phyloP scores from a whole-genome alignment of 345 rosid genomes.

The Linum tenue region DNA sequence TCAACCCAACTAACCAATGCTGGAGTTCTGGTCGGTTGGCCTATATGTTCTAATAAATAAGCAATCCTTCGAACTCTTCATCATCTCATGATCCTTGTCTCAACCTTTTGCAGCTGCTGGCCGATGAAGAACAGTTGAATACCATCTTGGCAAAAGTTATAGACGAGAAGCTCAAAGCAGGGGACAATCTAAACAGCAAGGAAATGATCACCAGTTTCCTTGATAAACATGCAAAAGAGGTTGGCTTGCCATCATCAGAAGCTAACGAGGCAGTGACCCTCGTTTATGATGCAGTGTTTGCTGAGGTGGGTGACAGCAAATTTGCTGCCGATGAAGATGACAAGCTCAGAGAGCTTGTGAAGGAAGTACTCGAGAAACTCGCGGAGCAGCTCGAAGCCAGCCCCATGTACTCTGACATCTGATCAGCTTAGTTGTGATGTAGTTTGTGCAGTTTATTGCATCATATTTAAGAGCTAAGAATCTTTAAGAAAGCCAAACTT shows the following conservation, averaged over 20 bases:
- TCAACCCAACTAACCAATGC: no score
- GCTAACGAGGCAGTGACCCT: constrained; percentile 44
- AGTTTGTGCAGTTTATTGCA: neutral
- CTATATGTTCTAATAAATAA: neutral
- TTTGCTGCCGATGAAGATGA: constrained; percentile 17
- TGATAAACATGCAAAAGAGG: constrained; percentile 42
- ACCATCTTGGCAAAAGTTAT: constrained; percentile 29
- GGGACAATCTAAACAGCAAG: constrained; percentile 17
- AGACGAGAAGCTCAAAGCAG: constrained; percentile 19
- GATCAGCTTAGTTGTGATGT: neutral
- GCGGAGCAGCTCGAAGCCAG: constrained; percentile 51
- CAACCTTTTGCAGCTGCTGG: constrained; percentile 42
- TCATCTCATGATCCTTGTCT: constrained; percentile 9
- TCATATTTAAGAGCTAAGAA: neutral
- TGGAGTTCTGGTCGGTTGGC: neutral
- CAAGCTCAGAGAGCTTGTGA: constrained; percentile 30
- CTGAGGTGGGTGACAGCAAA: constrained; percentile 26
- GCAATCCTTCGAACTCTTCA: neutral
- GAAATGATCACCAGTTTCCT: constrained; percentile 39
- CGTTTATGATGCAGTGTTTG: constrained; percentile 49
- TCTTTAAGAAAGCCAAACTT: neutral
- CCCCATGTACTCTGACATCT: constrained; percentile 34
- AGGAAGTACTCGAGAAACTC: constrained; percentile 45
- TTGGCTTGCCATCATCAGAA: constrained; percentile 67
- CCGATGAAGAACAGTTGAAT: constrained; percentile 37